Evolutionary conservation across 129 eudicot species (phyloP), one percentile per base, ranked within the genome.

Genomic region (Centaurea solstitialis): DNA sequence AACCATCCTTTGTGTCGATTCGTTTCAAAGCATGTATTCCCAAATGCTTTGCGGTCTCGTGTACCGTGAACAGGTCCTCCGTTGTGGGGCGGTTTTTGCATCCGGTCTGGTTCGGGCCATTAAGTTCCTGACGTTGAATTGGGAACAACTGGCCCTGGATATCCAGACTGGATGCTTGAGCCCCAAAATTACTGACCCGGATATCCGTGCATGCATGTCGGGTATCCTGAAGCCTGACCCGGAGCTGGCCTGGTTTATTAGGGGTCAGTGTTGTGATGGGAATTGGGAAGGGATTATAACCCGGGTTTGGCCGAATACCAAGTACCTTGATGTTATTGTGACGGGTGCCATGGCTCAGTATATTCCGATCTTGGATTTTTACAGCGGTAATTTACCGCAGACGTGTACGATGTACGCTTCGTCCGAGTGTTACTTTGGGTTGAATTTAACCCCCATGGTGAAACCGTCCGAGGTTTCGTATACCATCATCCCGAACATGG

Each of bases 311-410:
- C 94, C 94, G 43, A 90, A 90, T 37, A 88, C 94, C 0, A 90
- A 86, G 50, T 90, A 90, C 47, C 67, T 90, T 15, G 94, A 90
- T 68, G 94, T 90, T 76, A 86, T 90, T 38, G 94, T 90, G 87
- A 90, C 94, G 0, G 94, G 94, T 30, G 90, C 94, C 0, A 90
- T 90, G 94, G 90, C 94, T 4, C 94, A 90, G 81, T 90, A 90
- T 3, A 90, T 90, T 68, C 94, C 94, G 0, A 90, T 86, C 13
- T 84, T 90, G n/a, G 92, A 90, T 80, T 90, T 81, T 65, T 90
- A 90, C 79, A 86, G 94, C 84, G 87, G 87, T 77, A 86, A 83
- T 6, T 72, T 88, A 17, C 94, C 92, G 22, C 94, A 88, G 66
- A 90, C 90, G 0, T 90, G 94, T 76, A 88, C 94, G 1, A 90